Conservation (phyloP, 805 yeast species). For the Wickerhamomyces bisporus region DNA sequence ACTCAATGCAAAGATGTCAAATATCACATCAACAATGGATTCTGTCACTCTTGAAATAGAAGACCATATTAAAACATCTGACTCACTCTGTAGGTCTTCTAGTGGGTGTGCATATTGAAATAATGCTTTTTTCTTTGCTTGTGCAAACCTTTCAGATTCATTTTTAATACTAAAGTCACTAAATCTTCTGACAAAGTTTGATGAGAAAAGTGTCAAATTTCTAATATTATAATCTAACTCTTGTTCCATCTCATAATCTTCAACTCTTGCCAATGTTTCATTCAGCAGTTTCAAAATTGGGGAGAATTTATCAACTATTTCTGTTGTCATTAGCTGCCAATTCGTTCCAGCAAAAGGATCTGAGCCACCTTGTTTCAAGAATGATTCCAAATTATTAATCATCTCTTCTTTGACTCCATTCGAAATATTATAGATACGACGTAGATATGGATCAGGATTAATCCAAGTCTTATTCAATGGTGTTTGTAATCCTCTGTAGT, state of each 20-base stretch:
- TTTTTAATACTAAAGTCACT: constrained; percentile 17
- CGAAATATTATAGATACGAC: constrained; percentile 34
- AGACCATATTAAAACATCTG: constrained; percentile 47
- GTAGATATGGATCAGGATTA: constrained; percentile 41
- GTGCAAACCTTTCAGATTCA: constrained; percentile 12
- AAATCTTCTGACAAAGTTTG: constrained; percentile 43
- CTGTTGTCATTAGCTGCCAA: constrained; percentile 51
- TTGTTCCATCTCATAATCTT: constrained; percentile 2
- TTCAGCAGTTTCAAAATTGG: constrained; percentile 42
- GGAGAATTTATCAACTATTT: constrained; percentile 46
- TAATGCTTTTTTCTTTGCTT: constrained; percentile 33
- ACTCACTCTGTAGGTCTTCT: constrained; percentile 29
- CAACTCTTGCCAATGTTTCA: constrained; percentile 24
- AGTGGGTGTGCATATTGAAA: constrained; percentile 44
- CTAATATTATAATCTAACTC: constrained; percentile 20
- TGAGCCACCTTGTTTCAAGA: constrained; percentile 27
- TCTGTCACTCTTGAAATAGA: constrained; percentile 37
- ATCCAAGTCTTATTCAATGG: constrained; percentile 47
- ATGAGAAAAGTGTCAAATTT: constrained; percentile 36
- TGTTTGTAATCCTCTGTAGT: constrained; percentile 48
- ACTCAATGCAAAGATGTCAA: constrained; percentile 31
- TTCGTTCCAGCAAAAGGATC: constrained; percentile 40
- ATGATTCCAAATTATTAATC: constrained; percentile 28
- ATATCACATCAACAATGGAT: constrained; percentile 32
- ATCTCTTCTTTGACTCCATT: constrained; percentile 30